Percentiles rank a stretch among this genome's conserved stretches.
Evolutionary conservation across 192 early-diverging fungal genomes (phyloP).

Genomic region (Physocladia obscura): DNA sequence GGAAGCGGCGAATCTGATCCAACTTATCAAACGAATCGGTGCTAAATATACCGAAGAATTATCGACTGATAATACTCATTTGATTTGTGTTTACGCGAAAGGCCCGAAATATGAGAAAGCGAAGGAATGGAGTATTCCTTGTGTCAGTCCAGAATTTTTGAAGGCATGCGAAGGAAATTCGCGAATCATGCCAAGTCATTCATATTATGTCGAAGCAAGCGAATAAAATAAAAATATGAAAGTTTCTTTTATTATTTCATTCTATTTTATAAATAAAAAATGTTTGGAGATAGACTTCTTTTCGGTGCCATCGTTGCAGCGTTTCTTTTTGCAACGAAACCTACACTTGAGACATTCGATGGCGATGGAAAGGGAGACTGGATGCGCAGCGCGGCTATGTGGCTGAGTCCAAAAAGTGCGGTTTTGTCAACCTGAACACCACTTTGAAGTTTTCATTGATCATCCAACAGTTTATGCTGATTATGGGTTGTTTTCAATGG

Average conservation of each 20-base stretch:
- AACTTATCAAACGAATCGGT: conserved; percentile 74
- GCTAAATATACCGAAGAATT: conserved; percentile 85
- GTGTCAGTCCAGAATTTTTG: conserved; percentile 94
- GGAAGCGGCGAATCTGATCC: conserved; percentile 75
- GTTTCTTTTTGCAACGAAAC: too few relatives aligned
- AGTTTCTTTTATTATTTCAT: neutral
- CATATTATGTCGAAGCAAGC: conserved; percentile 45
- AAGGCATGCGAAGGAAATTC: conserved; percentile 84
- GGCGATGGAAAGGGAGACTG: too few relatives aligned
- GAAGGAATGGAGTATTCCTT: conserved; percentile 85
- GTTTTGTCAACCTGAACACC: neutral
- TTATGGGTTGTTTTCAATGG: neutral
- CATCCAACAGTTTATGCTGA: too few relatives aligned
- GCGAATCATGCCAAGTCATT: conserved; percentile 73
- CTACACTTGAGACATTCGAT: too few relatives aligned
- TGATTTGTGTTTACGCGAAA: conserved; percentile 79
- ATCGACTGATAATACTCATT: conserved; percentile 85
- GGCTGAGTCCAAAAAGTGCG: neutral
- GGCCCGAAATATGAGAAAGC: conserved; percentile 89
- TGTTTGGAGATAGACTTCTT: too few relatives aligned
- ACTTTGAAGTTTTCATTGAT: neutral
- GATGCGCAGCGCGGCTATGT: too few relatives aligned
- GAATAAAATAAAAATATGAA: neutral
- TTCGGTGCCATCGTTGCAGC: too few relatives aligned
- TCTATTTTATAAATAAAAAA: too few relatives aligned